Base-by-base conservation (phyloP, 106 monocot genomes). In the Hemerocallis citrina region DNA sequence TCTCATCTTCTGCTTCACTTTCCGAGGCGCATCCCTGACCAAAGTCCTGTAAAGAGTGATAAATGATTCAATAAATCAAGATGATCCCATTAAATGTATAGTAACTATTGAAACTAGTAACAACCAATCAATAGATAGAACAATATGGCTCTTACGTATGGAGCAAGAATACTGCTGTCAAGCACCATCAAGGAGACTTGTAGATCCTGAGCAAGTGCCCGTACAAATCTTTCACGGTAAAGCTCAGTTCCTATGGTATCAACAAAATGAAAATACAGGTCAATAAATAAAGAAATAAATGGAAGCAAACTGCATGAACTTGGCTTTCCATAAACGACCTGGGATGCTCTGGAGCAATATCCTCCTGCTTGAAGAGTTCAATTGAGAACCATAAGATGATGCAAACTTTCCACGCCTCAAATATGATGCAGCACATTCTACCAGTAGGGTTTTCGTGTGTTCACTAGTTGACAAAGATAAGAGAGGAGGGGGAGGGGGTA, bases 391-490 rank as follows among this genome's bases (percentile, higher is more conserved):
- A 75, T 85, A 91, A 29, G 65, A 50, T 29, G 74, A 63, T 22
- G 84, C 36, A 33, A 79, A 68, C n/a, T 73, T 72, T 43, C 70
- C 81, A 50, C 86, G 76, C 58, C 79, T 87, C 71, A 96, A 67
- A 74, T 96, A 84, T 23, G 96, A 76, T 22, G 84, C 58, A 56
- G 77, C 76, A 65, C 96, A 96, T 68, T 96, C 96, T 36, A 91
- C 75, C 48, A 96, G 66, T 56, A 88, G 52, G 15, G 37, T 79
- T 72, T 82, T 98, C 3, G 81, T 58, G 57, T 82, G 66, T 72
- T 85, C 92, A 55, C 98, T 98, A 48, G 9, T 16, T 67, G 23
- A n/a, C 32, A 62, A 55, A 75, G 0, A n/a, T n/a, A n/a, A n/a
- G n/a, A n/a, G n/a, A n/a, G n/a, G n/a, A n/a, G n/a, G n/a, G n/a